Evolutionary conservation across 2,329 filamentous ascomycete genomes (phyloP).

Genomic region (Decorospora gaudefroyi): DNA sequence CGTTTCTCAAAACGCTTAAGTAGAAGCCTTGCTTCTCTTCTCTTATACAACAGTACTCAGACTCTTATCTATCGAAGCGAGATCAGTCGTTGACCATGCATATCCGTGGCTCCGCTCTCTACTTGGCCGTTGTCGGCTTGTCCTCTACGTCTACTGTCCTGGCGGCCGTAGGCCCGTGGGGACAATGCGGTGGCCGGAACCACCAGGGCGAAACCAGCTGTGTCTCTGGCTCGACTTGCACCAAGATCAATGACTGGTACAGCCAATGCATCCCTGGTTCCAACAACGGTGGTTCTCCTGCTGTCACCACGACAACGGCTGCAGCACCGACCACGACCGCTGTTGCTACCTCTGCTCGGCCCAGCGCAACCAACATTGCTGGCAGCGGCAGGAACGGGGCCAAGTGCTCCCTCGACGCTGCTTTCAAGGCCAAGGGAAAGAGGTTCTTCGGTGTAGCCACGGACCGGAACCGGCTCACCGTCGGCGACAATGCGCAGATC

Average conservation of each 20-base stretch:
- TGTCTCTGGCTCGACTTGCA: slow-evolving; percentile 48
- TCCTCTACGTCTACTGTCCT: slow-evolving; percentile 36
- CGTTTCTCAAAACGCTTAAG: too few species aligned
- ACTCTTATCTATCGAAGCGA: too few species aligned
- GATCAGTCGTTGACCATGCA: too few species aligned
- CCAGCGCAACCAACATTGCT: slow-evolving; percentile 17
- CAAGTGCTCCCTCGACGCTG: slow-evolving; percentile 55
- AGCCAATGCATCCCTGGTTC: slow-evolving; percentile 48
- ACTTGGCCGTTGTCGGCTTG: slow-evolving; percentile 36
- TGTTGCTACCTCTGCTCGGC: slow-evolving; percentile 1
- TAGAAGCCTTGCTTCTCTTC: too few species aligned
- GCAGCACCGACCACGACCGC: background rate
- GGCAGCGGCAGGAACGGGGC: slow-evolving; percentile 27
- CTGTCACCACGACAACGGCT: too few species aligned
- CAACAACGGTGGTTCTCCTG: slow-evolving; percentile 6
- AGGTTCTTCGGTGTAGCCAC: slow-evolving; percentile 65
- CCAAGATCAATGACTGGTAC: slow-evolving; percentile 53
- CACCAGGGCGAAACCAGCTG: slow-evolving; percentile 50
- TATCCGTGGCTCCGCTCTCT: slow-evolving; percentile 27
- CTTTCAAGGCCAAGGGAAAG: slow-evolving; percentile 65
- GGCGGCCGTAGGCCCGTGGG: slow-evolving; percentile 42
- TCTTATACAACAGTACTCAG: too few species aligned
- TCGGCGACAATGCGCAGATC: slow-evolving; percentile 58
- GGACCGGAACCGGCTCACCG: slow-evolving; percentile 59
- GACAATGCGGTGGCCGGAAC: slow-evolving; percentile 53